Conservation (phyloP, 352 stramenopile species). For the Globisporangium barbulae region DNA sequence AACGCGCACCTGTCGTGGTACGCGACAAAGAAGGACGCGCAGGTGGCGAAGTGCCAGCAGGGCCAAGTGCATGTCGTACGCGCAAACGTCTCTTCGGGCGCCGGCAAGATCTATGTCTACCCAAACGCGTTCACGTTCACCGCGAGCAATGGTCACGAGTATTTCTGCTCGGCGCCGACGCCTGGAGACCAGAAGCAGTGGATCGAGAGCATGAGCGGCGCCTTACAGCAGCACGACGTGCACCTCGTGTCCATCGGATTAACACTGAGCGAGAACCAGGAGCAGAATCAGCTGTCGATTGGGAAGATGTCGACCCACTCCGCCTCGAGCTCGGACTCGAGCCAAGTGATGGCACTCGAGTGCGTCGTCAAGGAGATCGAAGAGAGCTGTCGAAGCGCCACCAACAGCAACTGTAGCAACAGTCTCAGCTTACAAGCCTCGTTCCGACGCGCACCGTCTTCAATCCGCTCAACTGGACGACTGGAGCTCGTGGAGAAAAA, state of each 20-base stretch:
- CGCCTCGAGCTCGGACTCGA: constrained; percentile 2
- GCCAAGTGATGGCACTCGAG: constrained; percentile 6
- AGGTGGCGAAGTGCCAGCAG: constrained; percentile 18
- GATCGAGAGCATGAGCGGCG: constrained; percentile 22
- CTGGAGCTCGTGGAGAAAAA: constrained; percentile 12
- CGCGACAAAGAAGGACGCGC: constrained; percentile 27
- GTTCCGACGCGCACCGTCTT: constrained; percentile 4
- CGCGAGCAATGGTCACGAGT: constrained; percentile 21
- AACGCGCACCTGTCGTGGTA: constrained; percentile 29
- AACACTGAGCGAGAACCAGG: background rate
- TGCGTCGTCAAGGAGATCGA: background rate
- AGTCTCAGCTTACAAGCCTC: background rate
- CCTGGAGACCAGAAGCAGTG: constrained; percentile 23
- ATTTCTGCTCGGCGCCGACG: constrained; percentile 30
- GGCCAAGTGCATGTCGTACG: constrained; percentile 18
- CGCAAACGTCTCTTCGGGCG: constrained; percentile 17
- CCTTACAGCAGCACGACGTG: background rate
- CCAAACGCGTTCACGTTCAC: constrained; percentile 31
- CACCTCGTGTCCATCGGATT: background rate
- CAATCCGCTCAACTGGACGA: background rate
- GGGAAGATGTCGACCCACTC: background rate
- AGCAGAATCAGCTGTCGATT: constrained; percentile 3
- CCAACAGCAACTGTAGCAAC: background rate
- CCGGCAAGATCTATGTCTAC: constrained; percentile 27
- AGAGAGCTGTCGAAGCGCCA: background rate